Evolutionary conservation across 352 stramenopile species (phyloP), one percentile per base, ranked within the genome.

Genomic region (Phytophthora chlamydospora): DNA sequence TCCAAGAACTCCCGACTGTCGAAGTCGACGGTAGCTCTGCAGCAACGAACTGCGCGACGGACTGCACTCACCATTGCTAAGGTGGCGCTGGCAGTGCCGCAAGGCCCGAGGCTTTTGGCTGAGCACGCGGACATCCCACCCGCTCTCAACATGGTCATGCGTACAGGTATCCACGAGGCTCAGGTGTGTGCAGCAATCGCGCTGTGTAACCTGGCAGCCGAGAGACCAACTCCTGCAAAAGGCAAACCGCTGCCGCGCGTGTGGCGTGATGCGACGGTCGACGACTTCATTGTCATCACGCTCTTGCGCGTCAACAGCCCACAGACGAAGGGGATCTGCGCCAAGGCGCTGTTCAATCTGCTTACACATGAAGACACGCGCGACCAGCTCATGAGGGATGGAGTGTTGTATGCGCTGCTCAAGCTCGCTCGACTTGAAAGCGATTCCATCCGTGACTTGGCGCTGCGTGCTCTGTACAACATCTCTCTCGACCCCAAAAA

Each of bases 231-330:
- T 1, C 29, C 50, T 16, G 44, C 44, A 33, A 68, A 60, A 54
- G 50, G 61, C 7, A 67, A 58, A 13, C 43, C 44, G 0, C 35
- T 68, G 32, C 16, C 50, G 8, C 79, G 75, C 4, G 45, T 91
- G 3, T 93, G 83, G 83, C 64, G 68, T 10, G 77, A 94, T 45
- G 59, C 72, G 2, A 93, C 82, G 32, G 84, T 88, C 24, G 87
- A 88, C 13, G 89, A 96, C 55, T 95, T 96, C 52, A 91, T 96
- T 44, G 89, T 95, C 29, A 90, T 95, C 64, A 89, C 85, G 16
- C 52, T 97, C 3, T 51, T 97, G 58, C 85, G 87, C 16, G 73
- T 95, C 12, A 97, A 97, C 62, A 89, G 75, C 57, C 76, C 81
- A 42, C 55, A 85, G 55, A 96, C 87, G 17, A 96, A 97, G 51